phyloP scores from a whole-genome alignment of 2,329 filamentous ascomycete genomes.

The Thelonectria rubi region DNA sequence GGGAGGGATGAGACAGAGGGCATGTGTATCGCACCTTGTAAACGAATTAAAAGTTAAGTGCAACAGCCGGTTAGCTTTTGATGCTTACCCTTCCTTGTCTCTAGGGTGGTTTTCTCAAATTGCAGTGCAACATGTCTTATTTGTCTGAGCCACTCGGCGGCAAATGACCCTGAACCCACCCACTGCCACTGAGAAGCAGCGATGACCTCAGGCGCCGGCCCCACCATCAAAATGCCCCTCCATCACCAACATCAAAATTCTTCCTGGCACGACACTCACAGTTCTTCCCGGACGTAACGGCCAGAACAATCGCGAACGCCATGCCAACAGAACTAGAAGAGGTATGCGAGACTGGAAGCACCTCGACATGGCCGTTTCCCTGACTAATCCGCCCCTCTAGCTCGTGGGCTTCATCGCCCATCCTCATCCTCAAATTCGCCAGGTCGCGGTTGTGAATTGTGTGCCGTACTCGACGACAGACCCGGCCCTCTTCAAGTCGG shows the following conservation, averaged over 20 bases:
- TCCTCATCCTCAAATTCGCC: constrained; percentile 89
- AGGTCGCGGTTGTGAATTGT: constrained; percentile 85
- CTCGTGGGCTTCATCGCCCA: constrained; percentile 93
- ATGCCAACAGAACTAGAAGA: constrained; percentile 84
- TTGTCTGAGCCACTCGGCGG: constrained; percentile 32
- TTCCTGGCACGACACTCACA: constrained; percentile 27
- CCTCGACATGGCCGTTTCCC: not conserved
- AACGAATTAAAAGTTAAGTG: no score
- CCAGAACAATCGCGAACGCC: constrained; percentile 20
- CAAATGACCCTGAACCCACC: constrained; percentile 34
- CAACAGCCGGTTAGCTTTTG: no score
- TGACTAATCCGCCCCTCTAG: constrained; percentile 55
- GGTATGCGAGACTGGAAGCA: constrained; percentile 53
- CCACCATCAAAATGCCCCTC: constrained; percentile 43
- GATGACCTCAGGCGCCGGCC: constrained; percentile 43
- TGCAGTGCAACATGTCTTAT: no score
- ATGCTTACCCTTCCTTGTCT: no score
- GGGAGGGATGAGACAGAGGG: no score
- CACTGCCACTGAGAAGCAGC: constrained; percentile 41
- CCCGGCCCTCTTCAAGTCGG: constrained; percentile 83
- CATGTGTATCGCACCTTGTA: no score
- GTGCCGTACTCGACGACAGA: constrained; percentile 82
- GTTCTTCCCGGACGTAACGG: constrained; percentile 26
- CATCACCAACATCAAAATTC: constrained; percentile 36
- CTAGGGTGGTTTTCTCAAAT: no score